Evolutionary conservation across 2,329 filamentous ascomycete species (phyloP).

Genomic region (Emergomyces orientalis): DNA sequence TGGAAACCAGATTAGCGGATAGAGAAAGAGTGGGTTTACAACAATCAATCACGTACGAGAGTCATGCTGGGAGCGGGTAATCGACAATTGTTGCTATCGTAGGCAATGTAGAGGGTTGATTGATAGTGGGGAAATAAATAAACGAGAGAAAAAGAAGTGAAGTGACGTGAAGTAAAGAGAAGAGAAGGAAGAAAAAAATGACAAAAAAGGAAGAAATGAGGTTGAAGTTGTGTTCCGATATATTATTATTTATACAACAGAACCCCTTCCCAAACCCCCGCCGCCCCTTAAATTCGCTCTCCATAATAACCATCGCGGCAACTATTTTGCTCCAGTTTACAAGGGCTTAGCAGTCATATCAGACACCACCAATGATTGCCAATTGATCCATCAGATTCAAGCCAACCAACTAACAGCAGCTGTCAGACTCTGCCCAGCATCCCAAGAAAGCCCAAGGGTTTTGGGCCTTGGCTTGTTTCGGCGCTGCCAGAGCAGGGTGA

Average conservation of each 20-base stretch:
- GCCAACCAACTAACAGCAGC: no score
- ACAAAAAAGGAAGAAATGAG: conserved; percentile 9
- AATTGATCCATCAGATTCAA: background rate
- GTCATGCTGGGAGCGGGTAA: conserved; percentile 12
- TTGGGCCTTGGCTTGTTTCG: background rate
- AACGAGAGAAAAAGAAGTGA: background rate
- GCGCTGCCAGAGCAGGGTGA: background rate
- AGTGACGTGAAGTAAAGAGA: conserved; percentile 9
- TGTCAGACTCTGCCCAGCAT: no score
- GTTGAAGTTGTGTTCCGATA: background rate
- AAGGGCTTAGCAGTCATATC: no score
- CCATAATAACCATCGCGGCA: no score
- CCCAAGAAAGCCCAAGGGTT: background rate
- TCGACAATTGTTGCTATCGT: conserved; percentile 1
- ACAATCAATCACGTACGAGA: conserved; percentile 3
- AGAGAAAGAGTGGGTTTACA: background rate
- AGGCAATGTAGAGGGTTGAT: conserved; percentile 14
- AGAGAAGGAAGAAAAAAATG: conserved; percentile 8
- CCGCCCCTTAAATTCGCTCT: no score
- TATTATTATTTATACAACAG: no score
- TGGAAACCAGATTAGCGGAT: background rate
- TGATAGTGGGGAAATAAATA: conserved; percentile 12
- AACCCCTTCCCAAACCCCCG: no score
- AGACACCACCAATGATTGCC: background rate
- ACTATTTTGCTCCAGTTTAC: no score